Percentiles rank a stretch among this genome's conserved stretches.
phyloP scores from a whole-genome alignment of 768 basidiomycete genomes.

The Lactarius vividus region DNA sequence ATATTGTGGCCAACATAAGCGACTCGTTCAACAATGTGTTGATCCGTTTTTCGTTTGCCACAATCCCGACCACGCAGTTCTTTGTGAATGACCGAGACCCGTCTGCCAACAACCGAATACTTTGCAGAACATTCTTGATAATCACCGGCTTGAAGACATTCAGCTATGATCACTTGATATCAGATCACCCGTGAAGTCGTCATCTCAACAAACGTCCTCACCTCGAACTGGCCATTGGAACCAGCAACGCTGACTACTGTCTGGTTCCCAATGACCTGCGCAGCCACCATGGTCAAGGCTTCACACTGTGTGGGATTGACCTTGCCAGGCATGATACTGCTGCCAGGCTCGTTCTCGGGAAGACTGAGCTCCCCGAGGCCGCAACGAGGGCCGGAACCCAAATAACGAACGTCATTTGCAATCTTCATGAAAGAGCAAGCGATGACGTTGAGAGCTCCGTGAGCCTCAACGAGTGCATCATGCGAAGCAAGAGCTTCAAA shows the following conservation, averaged over 20 bases:
- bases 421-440: slow-evolving; percentile 99
- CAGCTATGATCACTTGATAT: slow-evolving; percentile 47
- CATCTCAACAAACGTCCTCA: slow-evolving; percentile 35
- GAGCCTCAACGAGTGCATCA: slow-evolving; percentile 96
- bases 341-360: slow-evolving; percentile 98
- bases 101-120: slow-evolving; percentile 89
- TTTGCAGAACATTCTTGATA: slow-evolving; percentile 96
- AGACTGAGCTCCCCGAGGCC: slow-evolving; percentile 92
- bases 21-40: slow-evolving; percentile 87
- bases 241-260: slow-evolving; percentile 90
- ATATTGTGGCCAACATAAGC: slow-evolving; percentile 95
- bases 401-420: slow-evolving; percentile 97
- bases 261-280: slow-evolving; percentile 98
- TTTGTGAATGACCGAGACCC: slow-evolving; percentile 94
- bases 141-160: slow-evolving; percentile 99
- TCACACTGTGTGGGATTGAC: slow-evolving; percentile 99
- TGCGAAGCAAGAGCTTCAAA: slow-evolving; percentile 98
- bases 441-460: slow-evolving; percentile 92
- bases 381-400: slow-evolving; percentile 96
- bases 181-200: neutral
- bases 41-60: slow-evolving; percentile 95
- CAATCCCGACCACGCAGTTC: slow-evolving; percentile 94
- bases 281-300: slow-evolving; percentile 97
- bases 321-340: slow-evolving; percentile 99
- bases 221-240: slow-evolving; percentile 96